Evolutionary conservation across 2,329 filamentous ascomycete genomes (phyloP).

Genomic region (Hirsutella minnesotensis): DNA sequence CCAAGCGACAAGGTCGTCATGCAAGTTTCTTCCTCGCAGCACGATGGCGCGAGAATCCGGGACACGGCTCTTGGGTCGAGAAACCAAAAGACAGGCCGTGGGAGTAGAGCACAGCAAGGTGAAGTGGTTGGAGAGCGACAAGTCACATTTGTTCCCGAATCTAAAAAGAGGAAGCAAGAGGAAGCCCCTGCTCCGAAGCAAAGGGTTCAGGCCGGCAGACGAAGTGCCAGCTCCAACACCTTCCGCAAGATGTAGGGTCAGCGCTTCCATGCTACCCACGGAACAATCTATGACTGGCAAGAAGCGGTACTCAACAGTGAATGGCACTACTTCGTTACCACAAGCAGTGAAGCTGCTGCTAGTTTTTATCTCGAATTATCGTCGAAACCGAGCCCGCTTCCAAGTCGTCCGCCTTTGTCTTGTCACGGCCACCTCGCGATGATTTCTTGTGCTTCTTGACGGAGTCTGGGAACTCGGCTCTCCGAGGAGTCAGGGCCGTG

Average conservation of each 20-base stretch:
- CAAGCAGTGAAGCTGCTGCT: too few relatives aligned
- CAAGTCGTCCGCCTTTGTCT: constrained; percentile 39
- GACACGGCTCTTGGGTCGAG: constrained; percentile 47
- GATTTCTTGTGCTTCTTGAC: constrained; percentile 31
- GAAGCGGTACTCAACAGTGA: too few relatives aligned
- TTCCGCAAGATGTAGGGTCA: constrained; percentile 60
- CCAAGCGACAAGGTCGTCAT: constrained; percentile 37
- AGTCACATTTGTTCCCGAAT: constrained; percentile 60
- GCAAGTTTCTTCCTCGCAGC: constrained; percentile 59
- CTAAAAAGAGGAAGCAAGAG: constrained; percentile 36
- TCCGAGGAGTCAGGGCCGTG: constrained; percentile 48
- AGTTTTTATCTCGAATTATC: constrained; percentile 15
- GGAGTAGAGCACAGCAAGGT: constrained; percentile 29
- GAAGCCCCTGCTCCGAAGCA: constrained; percentile 17
- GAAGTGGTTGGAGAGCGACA: constrained; percentile 51
- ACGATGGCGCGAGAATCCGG: constrained; percentile 40
- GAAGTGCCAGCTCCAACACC: constrained; percentile 66
- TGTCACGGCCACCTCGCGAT: constrained; percentile 21
- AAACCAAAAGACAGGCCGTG: constrained; percentile 35
- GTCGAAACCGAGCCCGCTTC: constrained; percentile 41
- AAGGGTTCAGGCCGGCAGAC: constrained; percentile 32
- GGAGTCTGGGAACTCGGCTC: constrained; percentile 47
- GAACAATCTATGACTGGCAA: background rate
- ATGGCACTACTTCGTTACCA: too few relatives aligned
- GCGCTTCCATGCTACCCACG: constrained; percentile 3